Evolutionary conservation across 331 rosid species (phyloP).

Genomic region (Quercus tomentella): DNA sequence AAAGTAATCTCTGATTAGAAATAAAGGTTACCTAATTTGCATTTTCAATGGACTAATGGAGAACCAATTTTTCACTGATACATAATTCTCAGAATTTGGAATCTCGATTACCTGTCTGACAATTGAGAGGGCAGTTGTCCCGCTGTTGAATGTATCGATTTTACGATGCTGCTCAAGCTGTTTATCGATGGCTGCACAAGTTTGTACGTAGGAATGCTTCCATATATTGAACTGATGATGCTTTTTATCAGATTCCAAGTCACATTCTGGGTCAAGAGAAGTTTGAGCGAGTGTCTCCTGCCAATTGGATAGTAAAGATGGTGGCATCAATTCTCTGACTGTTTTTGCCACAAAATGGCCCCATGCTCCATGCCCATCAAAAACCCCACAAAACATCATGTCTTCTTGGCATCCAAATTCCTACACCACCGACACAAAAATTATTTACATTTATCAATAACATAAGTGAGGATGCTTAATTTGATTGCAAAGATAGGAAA

Average conservation of each 20-base stretch:
- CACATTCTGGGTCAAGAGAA: constrained; percentile 46
- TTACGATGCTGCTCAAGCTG: constrained; percentile 69
- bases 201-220: constrained; percentile 78
- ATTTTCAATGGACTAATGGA: background rate
- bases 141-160: constrained; percentile 77
- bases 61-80: background rate
- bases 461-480: constrained; percentile 5
- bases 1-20: background rate
- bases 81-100: background rate
- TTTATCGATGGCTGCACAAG: constrained; percentile 83
- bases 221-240: constrained; percentile 51
- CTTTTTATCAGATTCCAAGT: constrained; percentile 42
- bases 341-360: constrained; percentile 91
- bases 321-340: constrained; percentile 80
- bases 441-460: background rate
- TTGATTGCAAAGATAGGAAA: background rate
- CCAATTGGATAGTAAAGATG: constrained; percentile 77
- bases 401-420: constrained; percentile 98
- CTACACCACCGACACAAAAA: constrained; percentile 33
- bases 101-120: constrained; percentile 67
- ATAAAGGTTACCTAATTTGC: background rate
- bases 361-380: constrained; percentile 97
- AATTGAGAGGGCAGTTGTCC: constrained; percentile 87
- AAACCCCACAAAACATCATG: constrained; percentile 87
- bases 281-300: constrained; percentile 72